Evolutionary conservation across 139 green algal genomes (phyloP).

Genomic region (Closterium sp.): DNA sequence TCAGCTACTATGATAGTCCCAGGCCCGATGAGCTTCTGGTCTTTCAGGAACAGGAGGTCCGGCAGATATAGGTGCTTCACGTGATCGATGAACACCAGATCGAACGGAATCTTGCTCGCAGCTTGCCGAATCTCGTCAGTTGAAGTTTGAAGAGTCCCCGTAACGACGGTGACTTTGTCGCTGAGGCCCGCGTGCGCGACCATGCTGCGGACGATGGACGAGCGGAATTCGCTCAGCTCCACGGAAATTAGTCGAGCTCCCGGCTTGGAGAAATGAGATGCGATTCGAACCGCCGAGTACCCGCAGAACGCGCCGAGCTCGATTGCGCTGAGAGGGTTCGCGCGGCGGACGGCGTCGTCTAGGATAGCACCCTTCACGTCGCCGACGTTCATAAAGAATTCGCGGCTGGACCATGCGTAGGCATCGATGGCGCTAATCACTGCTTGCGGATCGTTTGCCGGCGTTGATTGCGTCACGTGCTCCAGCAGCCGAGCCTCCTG

Average conservation of each 20-base stretch:
- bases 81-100: slow-evolving; percentile 13
- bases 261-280: not conserved
- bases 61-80: not conserved
- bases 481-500: no score
- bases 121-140: not conserved
- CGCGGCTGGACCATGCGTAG: not conserved
- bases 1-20: not conserved
- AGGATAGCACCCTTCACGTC: not conserved
- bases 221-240: not conserved
- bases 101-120: not conserved
- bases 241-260: not conserved
- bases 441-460: not conserved
- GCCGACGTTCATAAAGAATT: not conserved
- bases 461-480: not conserved
- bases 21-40: not conserved
- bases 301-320: not conserved
- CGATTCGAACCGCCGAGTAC: not conserved
- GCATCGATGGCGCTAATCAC: not conserved
- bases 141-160: no score
- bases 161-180: no score
- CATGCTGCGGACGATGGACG: no score
- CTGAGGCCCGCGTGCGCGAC: no score
- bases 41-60: not conserved
- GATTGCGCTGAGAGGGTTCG: not conserved
- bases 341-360: not conserved